Evolutionary conservation across 1,284 basidiomycete genomes (phyloP).

Genomic region (Vanrija humicola): DNA sequence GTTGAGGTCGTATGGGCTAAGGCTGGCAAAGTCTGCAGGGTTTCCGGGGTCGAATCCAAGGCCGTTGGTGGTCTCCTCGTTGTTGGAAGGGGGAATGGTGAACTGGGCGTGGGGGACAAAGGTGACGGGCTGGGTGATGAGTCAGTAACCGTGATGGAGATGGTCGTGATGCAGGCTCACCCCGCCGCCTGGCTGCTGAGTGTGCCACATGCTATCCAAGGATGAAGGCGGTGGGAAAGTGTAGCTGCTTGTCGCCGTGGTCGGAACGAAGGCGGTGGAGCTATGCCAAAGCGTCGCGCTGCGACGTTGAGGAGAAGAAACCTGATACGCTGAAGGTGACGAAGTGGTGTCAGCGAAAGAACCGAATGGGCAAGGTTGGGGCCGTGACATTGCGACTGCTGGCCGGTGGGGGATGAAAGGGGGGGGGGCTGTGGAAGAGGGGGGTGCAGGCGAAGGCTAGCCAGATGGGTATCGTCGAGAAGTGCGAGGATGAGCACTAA

Average conservation of each 20-base stretch:
- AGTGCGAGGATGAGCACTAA: too few relatives aligned
- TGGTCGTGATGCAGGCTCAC: constrained; percentile 1
- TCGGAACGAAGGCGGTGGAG: neutral
- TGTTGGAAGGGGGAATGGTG: constrained; percentile 1
- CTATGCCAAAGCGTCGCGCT: neutral
- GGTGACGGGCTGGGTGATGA: constrained; percentile 6
- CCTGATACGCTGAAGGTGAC: too few relatives aligned
- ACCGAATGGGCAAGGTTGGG: too few relatives aligned
- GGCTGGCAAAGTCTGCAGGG: neutral
- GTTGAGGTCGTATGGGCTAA: constrained; percentile 2
- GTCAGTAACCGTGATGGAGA: neutral
- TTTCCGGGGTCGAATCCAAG: constrained; percentile 13
- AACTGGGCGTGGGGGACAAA: constrained; percentile 7
- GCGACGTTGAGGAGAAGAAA: too few relatives aligned
- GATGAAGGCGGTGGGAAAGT: neutral
- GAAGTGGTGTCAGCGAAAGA: too few relatives aligned
- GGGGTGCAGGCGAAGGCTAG: too few relatives aligned
- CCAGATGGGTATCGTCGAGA: too few relatives aligned
- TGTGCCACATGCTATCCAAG: constrained; percentile 8
- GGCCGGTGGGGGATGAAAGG: too few relatives aligned
- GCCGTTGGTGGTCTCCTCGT: constrained; percentile 6
- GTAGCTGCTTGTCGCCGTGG: neutral
- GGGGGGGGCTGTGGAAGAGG: too few relatives aligned
- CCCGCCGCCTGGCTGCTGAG: constrained; percentile 9
- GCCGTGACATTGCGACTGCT: too few relatives aligned